Percentiles rank a stretch among this genome's conserved stretches.
These are phyloP conservation scores for Smallanthus sonchifolius DNA, from an alignment of 129 eudicot genomes.

Conservation along the genomic window DNA sequence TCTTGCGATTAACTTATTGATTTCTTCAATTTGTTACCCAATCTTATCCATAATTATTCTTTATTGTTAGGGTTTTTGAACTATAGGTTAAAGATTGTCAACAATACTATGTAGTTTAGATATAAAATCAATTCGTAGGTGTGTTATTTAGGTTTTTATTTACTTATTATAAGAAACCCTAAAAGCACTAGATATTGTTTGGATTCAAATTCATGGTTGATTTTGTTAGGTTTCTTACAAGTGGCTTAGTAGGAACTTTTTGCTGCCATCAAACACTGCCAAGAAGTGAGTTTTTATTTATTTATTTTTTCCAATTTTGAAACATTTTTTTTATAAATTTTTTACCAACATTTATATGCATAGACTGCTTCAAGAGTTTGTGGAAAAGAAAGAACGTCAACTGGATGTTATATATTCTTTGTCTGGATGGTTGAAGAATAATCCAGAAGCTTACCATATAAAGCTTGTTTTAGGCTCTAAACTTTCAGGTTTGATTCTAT, in stretches of 20 bases:
- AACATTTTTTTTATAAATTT: neutral
- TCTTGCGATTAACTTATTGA: neutral
- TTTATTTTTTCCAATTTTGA: neutral
- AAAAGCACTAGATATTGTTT: no score
- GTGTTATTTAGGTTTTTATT: no score
- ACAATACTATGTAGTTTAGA: no score
- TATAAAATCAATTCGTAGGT: no score
- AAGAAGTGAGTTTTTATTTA: constrained; percentile 62
- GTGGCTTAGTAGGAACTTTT: constrained; percentile 91
- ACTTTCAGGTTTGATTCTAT: constrained; percentile 59
- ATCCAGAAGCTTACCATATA: constrained; percentile 68
- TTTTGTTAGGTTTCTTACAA: constrained; percentile 79
- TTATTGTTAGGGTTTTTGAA: no score
- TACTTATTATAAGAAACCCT: constrained; percentile 11
- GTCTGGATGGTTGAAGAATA: constrained; percentile 87
- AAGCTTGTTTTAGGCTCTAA: constrained; percentile 65
- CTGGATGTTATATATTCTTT: constrained; percentile 66
- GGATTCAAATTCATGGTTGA: neutral
- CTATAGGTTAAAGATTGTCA: neutral
- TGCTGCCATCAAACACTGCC: constrained; percentile 82
- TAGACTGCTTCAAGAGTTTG: constrained; percentile 80
- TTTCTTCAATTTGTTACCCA: neutral
- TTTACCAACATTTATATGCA: neutral
- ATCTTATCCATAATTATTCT: no score
- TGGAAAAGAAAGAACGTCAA: constrained; percentile 49